Percentiles rank a stretch among this genome's conserved stretches.
Conservation (phyloP, 768 basidiomycete genomes). For the Serendipita vermifera region DNA sequence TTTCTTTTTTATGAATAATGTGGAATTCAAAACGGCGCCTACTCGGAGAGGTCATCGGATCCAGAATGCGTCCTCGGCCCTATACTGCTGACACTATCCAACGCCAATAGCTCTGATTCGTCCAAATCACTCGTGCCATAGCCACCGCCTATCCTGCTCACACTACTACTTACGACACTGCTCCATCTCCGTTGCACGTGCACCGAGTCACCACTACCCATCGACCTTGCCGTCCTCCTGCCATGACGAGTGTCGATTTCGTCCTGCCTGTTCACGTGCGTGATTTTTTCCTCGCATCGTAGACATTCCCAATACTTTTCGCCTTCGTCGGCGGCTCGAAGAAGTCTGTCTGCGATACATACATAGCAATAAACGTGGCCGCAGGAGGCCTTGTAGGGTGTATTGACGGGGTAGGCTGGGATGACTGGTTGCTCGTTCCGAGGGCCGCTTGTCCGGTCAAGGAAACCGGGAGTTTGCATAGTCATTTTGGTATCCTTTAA, state of each 20-base stretch:
- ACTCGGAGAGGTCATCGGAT: conserved; percentile 2
- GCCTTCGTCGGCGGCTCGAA: conserved; percentile 55
- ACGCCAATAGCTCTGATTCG: not conserved
- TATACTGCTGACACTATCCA: conserved; percentile 9
- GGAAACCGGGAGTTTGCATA: conserved; percentile 13
- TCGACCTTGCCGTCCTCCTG: not conserved
- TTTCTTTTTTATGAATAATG: not conserved
- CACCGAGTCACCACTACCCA: not conserved
- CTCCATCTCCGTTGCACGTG: not conserved
- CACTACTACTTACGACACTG: not conserved
- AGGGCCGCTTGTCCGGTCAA: conserved; percentile 10
- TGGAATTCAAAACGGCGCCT: not conserved
- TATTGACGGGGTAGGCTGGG: conserved; percentile 54
- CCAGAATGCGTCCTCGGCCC: not conserved
- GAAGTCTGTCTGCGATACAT: conserved; percentile 75
- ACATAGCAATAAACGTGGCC: conserved; percentile 88
- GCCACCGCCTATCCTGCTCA: conserved; percentile 2
- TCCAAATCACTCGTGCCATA: not conserved
- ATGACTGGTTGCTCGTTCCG: conserved; percentile 27
- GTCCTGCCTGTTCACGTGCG: conserved; percentile 28
- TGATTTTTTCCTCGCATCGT: conserved; percentile 49
- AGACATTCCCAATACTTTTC: conserved; percentile 62
- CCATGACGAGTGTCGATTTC: conserved; percentile 24
- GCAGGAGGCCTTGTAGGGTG: conserved; percentile 72
- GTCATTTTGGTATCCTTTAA: conserved; percentile 14